Evolutionary conservation across 257 asterid species (phyloP).

Genomic region (Mentha longifolia): DNA sequence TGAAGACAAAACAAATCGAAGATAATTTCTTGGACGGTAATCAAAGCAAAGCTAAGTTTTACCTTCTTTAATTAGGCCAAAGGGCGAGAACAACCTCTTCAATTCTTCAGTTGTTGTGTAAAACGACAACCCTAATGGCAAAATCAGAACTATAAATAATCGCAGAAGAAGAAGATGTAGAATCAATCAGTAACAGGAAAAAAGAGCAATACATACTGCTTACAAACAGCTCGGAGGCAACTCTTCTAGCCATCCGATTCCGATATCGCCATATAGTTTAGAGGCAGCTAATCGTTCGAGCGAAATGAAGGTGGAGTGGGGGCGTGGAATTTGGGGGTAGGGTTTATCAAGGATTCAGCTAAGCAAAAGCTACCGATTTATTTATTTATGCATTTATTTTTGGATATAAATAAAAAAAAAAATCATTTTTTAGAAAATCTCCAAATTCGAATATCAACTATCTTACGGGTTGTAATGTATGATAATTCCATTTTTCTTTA

Average conservation of each 20-base stretch:
- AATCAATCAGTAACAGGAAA: not conserved
- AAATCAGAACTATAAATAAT: slow-evolving; percentile 19
- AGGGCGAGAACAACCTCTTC: slow-evolving; percentile 60
- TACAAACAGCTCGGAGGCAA: slow-evolving; percentile 58
- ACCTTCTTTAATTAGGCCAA: slow-evolving; percentile 69
- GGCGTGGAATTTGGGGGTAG: slow-evolving; percentile 27
- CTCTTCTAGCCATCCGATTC: slow-evolving; percentile 52
- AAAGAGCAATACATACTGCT: slow-evolving; percentile 47
- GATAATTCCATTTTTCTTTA: too few species aligned
- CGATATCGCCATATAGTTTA: slow-evolving; percentile 30
- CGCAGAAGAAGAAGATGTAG: not conserved
- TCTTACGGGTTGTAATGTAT: too few species aligned
- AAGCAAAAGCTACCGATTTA: too few species aligned
- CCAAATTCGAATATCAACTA: too few species aligned
- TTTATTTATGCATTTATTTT: too few species aligned
- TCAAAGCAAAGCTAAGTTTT: not conserved
- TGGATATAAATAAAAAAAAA: too few species aligned
- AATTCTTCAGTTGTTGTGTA: slow-evolving; percentile 59
- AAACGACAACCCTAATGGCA: slow-evolving; percentile 66
- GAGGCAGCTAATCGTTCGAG: not conserved
- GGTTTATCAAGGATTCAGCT: slow-evolving; percentile 17
- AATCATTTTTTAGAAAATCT: too few species aligned
- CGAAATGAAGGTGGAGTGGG: not conserved
- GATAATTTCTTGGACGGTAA: slow-evolving; percentile 10
- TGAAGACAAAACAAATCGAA: not conserved